phyloP scores from a whole-genome alignment of 805 yeast species.

The Ogataea ganodermae region DNA sequence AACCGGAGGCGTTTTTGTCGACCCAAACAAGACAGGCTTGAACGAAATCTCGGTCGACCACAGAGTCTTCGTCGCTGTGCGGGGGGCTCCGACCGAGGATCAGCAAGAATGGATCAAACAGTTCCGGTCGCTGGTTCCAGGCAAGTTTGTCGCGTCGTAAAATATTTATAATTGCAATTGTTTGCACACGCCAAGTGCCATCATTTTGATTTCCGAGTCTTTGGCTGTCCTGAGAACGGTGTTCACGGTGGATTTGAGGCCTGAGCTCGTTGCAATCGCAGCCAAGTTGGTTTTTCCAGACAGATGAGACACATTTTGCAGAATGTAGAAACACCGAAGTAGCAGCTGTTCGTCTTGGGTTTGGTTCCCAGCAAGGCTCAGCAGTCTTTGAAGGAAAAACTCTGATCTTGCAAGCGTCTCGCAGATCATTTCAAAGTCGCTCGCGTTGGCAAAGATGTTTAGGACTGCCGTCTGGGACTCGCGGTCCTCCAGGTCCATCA shows the following conservation, averaged over 20 bases:
- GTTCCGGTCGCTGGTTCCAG: conserved; percentile 15
- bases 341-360: conserved; percentile 23
- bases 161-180: conserved; percentile 8
- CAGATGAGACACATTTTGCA: conserved; percentile 18
- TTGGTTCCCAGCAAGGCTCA: conserved; percentile 19
- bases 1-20: conserved; percentile 59
- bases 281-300: conserved; percentile 3
- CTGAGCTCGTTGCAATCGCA: conserved; percentile 4
- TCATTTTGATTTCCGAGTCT: conserved; percentile 14
- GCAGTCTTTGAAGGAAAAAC: conserved; percentile 23
- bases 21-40: conserved; percentile 54
- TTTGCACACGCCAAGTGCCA: conserved; percentile 16
- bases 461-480: conserved; percentile 40
- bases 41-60: conserved; percentile 44
- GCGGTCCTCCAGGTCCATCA: conserved; percentile 40
- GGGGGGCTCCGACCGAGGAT: conserved; percentile 22
- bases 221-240: conserved; percentile 4
- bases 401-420: conserved; percentile 20
- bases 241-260: conserved; percentile 7
- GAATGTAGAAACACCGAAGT: conserved; percentile 27
- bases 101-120: conserved; percentile 18
- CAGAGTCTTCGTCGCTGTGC: conserved; percentile 16
- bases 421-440: conserved; percentile 30
- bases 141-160: conserved; percentile 4
- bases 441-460: conserved; percentile 35